Base-by-base conservation (phyloP, 495 filamentous ascomycete genomes). In the Neurospora sp. region DNA sequence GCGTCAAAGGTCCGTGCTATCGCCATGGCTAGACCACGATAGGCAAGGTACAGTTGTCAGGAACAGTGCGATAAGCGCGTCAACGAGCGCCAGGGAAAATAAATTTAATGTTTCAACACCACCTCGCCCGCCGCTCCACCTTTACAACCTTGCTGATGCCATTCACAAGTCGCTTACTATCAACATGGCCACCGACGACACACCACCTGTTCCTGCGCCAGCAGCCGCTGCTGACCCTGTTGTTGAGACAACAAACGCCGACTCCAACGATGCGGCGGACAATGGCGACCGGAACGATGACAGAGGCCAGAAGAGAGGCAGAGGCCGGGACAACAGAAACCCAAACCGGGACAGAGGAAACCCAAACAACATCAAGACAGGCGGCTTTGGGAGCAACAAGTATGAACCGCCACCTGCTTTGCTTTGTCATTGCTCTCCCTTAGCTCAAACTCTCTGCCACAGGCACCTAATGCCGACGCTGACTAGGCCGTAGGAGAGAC, bases 401-500 rank as follows among this genome's bases (percentile, higher is more conserved):
- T 80, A 77, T 20, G 77, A 27, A 53, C 2, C 20, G 2, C 48
- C 10, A 70, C 69, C 31, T 44, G 41, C 18, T n/a, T 40, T 22
- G 18, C 20, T 70, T 42, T 42, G 20, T 0, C 40, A 42, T 3
- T 18, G 14, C 40, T 42, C 18, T 42, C 1, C 6, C 40, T 40
- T 68, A 41, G 5, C 27, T 6, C 37, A 14, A 35, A 22, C 0
- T 35, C 10, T 12, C 10, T 22, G 46, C 48, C 53, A 61, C 53
- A 68, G 61, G 38, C 48, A 7, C n/a, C 46, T 74, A 71, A 78
- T 76, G 77, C 76, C 77, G 75, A 80, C 78, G 65, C 77, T 79
- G 73, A 79, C 75, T 41, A 77, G 76, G 16, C 4, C 18, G 4
- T 72, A 78, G 77, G 38, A 69, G 74, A n/a, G 73, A 76, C 16